Evolutionary conservation across 305 asterid species (phyloP).

Genomic region (Fraxinus sp.): DNA sequence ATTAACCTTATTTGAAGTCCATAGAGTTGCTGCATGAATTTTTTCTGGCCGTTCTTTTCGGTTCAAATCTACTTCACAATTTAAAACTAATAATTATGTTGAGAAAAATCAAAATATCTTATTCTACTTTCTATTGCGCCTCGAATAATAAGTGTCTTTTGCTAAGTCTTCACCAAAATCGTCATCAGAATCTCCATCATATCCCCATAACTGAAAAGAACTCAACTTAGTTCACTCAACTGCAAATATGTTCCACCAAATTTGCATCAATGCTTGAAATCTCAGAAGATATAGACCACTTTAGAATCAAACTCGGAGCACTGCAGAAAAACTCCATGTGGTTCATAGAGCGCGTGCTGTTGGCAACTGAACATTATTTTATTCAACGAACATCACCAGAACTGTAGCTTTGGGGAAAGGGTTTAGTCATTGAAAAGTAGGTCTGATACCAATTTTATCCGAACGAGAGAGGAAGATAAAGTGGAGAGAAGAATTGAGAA

Average conservation of each 20-base stretch:
- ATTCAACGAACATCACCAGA: not conserved
- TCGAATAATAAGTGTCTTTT: not conserved
- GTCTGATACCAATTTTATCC: not conserved
- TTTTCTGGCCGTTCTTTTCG: not conserved
- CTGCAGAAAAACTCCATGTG: not conserved
- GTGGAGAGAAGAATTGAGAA: not conserved
- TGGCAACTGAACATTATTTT: not conserved
- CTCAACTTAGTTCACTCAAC: not conserved
- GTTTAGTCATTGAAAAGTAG: not conserved
- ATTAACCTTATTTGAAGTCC: not conserved
- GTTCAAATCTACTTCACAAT: not conserved
- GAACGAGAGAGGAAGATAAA: not conserved
- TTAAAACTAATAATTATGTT: not conserved
- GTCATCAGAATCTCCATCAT: not conserved
- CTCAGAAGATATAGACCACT: not conserved
- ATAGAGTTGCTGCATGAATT: not conserved
- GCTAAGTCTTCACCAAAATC: not conserved
- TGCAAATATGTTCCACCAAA: not conserved
- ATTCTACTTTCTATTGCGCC: not conserved
- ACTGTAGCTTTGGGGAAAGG: not conserved
- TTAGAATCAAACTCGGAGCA: not conserved
- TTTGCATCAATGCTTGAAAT: not conserved
- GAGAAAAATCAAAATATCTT: not conserved
- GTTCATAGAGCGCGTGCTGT: not conserved
- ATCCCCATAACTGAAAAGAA: not conserved